phyloP scores from a whole-genome alignment of 192 early-diverging fungal species.

The Umbelopsis ramanniana region DNA sequence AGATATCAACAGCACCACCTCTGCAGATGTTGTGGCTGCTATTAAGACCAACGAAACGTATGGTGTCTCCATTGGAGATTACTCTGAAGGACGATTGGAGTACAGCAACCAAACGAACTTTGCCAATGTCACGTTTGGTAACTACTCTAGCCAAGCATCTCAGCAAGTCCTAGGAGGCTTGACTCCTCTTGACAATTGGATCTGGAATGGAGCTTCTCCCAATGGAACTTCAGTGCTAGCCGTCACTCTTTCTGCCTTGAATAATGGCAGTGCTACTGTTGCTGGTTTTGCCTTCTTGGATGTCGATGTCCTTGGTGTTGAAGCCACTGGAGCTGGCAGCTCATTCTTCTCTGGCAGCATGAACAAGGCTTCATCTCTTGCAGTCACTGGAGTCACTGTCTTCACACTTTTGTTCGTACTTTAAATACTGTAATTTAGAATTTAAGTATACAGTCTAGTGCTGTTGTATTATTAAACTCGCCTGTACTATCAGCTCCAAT shows the following conservation, averaged over 20 bases:
- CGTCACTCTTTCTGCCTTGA: background rate
- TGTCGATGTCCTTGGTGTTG: background rate
- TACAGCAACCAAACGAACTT: constrained; percentile 29
- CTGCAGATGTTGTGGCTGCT: constrained; percentile 25
- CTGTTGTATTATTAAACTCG: background rate
- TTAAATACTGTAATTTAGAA: background rate
- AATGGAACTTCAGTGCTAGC: background rate
- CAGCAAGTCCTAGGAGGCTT: background rate
- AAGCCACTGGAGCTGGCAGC: background rate
- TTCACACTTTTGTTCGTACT: background rate
- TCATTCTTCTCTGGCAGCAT: background rate
- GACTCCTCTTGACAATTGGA: background rate
- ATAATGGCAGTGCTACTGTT: background rate
- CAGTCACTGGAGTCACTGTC: background rate
- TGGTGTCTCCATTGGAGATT: constrained; percentile 38
- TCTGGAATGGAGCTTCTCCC: background rate
- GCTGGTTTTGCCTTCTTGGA: constrained; percentile 3
- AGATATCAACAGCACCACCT: constrained; percentile 40
- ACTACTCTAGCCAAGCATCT: constrained; percentile 1
- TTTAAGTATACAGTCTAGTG: background rate
- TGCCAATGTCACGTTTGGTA: constrained; percentile 21
- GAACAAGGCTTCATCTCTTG: background rate
- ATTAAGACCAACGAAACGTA: constrained; percentile 41
- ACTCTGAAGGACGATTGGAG: constrained; percentile 42
- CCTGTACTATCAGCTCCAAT: background rate